Percentiles rank a stretch among this genome's conserved stretches.
Conservation (phyloP, 352 stramenopile species). For the Phytophthora sp. region DNA sequence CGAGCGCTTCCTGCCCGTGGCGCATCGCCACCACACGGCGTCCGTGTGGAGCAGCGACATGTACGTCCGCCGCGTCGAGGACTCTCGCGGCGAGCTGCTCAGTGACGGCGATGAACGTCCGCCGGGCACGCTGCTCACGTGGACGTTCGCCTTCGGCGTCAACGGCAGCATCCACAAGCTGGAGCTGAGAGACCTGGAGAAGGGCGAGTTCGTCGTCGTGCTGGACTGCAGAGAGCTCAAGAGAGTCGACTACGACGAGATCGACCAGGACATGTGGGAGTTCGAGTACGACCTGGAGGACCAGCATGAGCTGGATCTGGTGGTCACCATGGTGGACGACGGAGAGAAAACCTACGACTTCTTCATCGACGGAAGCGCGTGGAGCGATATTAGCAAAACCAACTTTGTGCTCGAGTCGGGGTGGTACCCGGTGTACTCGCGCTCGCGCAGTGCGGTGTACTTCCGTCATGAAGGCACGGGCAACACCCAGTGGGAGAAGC, state of each 20-base stretch:
- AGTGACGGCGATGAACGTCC: slow-evolving; percentile 49
- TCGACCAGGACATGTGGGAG: slow-evolving; percentile 69
- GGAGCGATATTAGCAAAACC: slow-evolving; percentile 76
- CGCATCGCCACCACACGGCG: slow-evolving; percentile 33
- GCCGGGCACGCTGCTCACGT: slow-evolving; percentile 56
- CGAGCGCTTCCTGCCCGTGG: slow-evolving; percentile 51
- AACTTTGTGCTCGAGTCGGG: slow-evolving; percentile 82
- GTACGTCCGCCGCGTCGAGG: slow-evolving; percentile 76
- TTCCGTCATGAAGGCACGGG: slow-evolving; percentile 73
- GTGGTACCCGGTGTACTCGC: slow-evolving; percentile 83
- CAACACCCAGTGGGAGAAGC: slow-evolving; percentile 80
- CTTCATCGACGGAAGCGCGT: slow-evolving; percentile 76
- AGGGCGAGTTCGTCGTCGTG: slow-evolving; percentile 82
- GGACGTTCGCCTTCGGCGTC: slow-evolving; percentile 86
- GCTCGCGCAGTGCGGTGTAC: slow-evolving; percentile 73
- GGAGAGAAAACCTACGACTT: slow-evolving; percentile 78
- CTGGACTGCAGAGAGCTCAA: slow-evolving; percentile 71
- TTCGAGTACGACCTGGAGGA: slow-evolving; percentile 77
- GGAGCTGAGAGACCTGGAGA: slow-evolving; percentile 70
- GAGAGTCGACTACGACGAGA: slow-evolving; percentile 67
- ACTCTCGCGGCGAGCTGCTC: slow-evolving; percentile 49
- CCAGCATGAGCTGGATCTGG: slow-evolving; percentile 69
- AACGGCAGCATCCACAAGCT: slow-evolving; percentile 80
- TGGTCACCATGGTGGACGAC: slow-evolving; percentile 68
- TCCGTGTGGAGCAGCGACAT: slow-evolving; percentile 82